Evolutionary conservation across 31 red algal species (phyloP), one percentile per base, ranked within the genome.

Genomic region (Pterothamnion heteromorphum): DNA sequence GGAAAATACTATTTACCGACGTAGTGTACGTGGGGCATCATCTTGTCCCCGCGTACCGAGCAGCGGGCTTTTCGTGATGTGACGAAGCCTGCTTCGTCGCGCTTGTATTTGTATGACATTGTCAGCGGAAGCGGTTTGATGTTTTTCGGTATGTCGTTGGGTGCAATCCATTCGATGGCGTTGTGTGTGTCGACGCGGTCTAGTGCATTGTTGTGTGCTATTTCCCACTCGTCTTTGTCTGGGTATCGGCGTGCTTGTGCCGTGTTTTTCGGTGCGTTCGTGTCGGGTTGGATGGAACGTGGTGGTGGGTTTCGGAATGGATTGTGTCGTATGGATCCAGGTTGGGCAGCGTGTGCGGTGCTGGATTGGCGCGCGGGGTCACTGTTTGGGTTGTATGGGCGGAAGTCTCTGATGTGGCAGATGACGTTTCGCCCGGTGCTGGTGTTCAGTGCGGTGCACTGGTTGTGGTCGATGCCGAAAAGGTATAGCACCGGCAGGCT

Each of bases 21-120:
- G 44, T 43, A 94, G 87, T 94, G 88, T 1, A 31, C 39, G 26
- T 84, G 58, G 0, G 93, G 87, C 0, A 84, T 0, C 87, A 89
- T 89, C 0, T 4, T 23, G 86, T 94, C 87, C 0, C 86, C 74
- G 14, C 93, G 74, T 1, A 85, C 0, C 14, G 74, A 36, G 39
- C 80, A 84, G 1, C 74, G 34, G 23, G 82, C 84, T 41, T 93
- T 80, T 1, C 74, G 33, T 0, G 22, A n/a, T 23, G 35, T 91
- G 89, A 91, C 27, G 28, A 36, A 26, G 37, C 87, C 87, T n/a
- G n/a, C n/a, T n/a, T n/a, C n/a, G n/a, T n/a, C n/a, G n/a, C n/a
- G n/a, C n/a, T n/a, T n/a, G n/a, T n/a, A n/a, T n/a, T n/a, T n/a
- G n/a, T n/a, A n/a, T n/a, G n/a, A n/a, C n/a, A n/a, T n/a, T n/a